Evolutionary conservation across 116 monocot genomes (phyloP), one percentile per base, ranked within the genome.

Genomic region (Phalaenopsis hybrid): DNA sequence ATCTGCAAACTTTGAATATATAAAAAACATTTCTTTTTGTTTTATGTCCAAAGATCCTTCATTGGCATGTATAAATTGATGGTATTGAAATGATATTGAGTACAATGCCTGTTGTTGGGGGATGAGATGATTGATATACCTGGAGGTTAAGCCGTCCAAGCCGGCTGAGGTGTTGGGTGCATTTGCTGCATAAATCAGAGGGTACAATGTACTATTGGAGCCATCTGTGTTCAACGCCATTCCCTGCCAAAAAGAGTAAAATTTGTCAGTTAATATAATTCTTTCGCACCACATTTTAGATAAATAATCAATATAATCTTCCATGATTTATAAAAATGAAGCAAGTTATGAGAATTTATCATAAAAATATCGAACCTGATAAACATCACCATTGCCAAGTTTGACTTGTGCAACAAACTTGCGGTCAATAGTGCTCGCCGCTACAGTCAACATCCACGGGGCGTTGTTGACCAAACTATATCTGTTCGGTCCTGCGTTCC

Each of bases 181-280:
- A 2, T 48, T 65, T 3, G 61, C 70, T 0, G 78, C 51, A 10
- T 78, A 18, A 45, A 44, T 63, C 31, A 82, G 25, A 82, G 88
- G 82, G 50, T 72, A 81, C 78, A 79, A n/a, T 13, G 10, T 79
- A 3, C 58, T 50, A 15, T 80, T 63, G 1, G 49, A 8, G 10
- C 70, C 82, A 34, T 80, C 77, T 2, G 79, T 82, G 77, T 84
- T 87, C 8, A 87, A 8, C 17, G 83, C 80, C 44, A 44, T 5
- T 50, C 87, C 87, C 87, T 87, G 55, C 55, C 55, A 55, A 55
- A 15, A 55, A 55, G 55, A 55, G 16, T 55, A 15, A 55, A 4
- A 55, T 55, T 55, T 55, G 15, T 15, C 3, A 55, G 2, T 55
- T 48, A 48, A 2, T 37, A 37, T 2, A 2, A 37, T 1, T 37